These are phyloP conservation scores for Phytopythium sindhum DNA, from an alignment of 352 stramenopile genomes.

Conservation along the genomic window DNA sequence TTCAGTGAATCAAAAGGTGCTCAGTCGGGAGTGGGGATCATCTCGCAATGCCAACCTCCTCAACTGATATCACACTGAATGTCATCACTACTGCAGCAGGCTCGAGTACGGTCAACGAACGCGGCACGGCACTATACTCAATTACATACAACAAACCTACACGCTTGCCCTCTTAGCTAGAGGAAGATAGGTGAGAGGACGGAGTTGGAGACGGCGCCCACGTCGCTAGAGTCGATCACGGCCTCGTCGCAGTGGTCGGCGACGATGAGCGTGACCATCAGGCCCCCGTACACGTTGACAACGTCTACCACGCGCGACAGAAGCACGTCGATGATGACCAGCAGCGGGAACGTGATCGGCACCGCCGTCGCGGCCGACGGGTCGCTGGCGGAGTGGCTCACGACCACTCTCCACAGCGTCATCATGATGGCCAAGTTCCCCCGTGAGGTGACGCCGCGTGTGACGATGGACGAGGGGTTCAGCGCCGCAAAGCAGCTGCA, in stretches of 20 bases:
- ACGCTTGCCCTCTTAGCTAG: not conserved
- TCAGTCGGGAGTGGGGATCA: no score
- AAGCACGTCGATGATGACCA: conserved; percentile 39
- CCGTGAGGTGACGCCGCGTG: conserved; percentile 12
- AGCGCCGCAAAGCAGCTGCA: conserved; percentile 38
- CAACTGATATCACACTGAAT: no score
- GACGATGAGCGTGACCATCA: conserved; percentile 37
- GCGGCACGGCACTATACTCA: not conserved
- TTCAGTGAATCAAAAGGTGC: no score
- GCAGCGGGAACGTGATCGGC: conserved; percentile 29
- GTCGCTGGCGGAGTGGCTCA: conserved; percentile 2
- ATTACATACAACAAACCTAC: no score
- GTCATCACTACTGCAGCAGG: no score
- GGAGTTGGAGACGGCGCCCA: not conserved
- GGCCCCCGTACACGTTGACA: conserved; percentile 33
- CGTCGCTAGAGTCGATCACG: conserved; percentile 15
- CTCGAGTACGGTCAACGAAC: not conserved
- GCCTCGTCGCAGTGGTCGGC: conserved; percentile 46
- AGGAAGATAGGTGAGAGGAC: conserved; percentile 4
- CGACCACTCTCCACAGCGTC: conserved; percentile 21
- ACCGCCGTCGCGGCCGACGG: conserved; percentile 8
- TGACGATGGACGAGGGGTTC: conserved; percentile 2
- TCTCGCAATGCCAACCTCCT: no score
- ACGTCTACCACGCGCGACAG: conserved; percentile 28
- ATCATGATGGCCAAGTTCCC: conserved; percentile 21